Base-by-base conservation (phyloP, 2,329 filamentous ascomycete genomes). In the Aspergillus persii region DNA sequence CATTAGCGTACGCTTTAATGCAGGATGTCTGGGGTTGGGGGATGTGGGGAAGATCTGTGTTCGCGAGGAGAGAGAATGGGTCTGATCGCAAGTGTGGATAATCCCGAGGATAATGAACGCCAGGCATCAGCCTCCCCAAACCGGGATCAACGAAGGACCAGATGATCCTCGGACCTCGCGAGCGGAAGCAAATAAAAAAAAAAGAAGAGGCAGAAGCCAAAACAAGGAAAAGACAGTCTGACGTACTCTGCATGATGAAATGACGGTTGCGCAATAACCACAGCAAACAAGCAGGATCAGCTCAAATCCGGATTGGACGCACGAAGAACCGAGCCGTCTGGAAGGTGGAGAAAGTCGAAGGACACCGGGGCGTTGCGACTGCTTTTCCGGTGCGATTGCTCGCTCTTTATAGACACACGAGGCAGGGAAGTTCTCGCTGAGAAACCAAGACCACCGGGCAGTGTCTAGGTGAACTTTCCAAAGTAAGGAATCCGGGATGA, bases 241-340 rank as follows among this genome's bases (percentile, higher is more conserved):
- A 69, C 71, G 31, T 72, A 77, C 74, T 76, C 61, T 76, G 73
- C 73, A 77, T 76, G 54, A 62, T 71, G 64, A 59, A 54, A 27
- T 15, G n/a, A n/a, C 44, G 48, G 54, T 62, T 59, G 53, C 51
- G 56, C 39, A 48, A 62, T 54, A 61, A 58, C 53, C 55, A 49
- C 50, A 53, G 50, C 51, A 41, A 51, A 50, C 30, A 53, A 56
- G 57, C 23, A 15, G 51, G 48, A 47, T 57, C 59, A 61, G 64
- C 61, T 56, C 54, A 36, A 55, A 50, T 47, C 57, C 46, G 57
- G 52, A 55, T 52, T 30, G 44, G 44, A 47, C 26, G 44, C 44
- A 4, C 23, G 18, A 27, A 47, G 46, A 29, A 47, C 52, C 53
- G 49, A 50, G 12, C 12, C 27, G 36, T 23, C 54, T 50, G 55